Evolutionary conservation across 148 eudicot genomes (phyloP), one percentile per base, ranked within the genome.

Genomic region (Rhododendron henanense): DNA sequence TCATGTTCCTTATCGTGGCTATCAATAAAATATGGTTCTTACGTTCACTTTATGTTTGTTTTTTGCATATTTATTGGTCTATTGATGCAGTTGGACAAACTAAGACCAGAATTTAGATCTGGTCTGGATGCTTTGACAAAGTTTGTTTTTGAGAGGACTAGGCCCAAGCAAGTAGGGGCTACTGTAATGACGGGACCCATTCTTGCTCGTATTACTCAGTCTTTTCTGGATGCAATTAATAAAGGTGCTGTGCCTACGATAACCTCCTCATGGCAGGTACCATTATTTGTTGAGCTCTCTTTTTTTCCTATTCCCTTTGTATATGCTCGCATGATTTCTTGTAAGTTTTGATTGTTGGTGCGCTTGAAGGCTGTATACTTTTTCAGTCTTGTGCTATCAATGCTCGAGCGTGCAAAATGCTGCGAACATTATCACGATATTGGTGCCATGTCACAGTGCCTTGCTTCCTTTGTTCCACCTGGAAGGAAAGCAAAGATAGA

Each of bases 181-280:
- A 93, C 96, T 23, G 91, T 95, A 39, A 92, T 97, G 98, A 97
- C 96, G 39, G 99, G 99, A 75, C 98, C 99, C 19, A 90, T 97
- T 88, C 90, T 97, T 89, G 98, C 98, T 78, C 96, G 98, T 84
- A 88, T 97, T 25, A 94, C 98, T 33, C 98, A 94, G 81, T 95
- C 99, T 16, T 97, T 95, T 88, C 88, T 97, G 84, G 98, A 95
- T 90, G 99, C 98, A 48, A 86, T 97, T 84, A 97, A 97, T 83
- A 95, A 97, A 85, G 99, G 99, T 78, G 99, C 98, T 28, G 99
- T 97, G 89, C 99, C 99, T 15, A 95, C 98, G 45, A 95, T 97
- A 74, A 93, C 99, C 76, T 97, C 99, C 53, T 97, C 99, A 85
- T 97, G 99, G 99, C 95, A 97, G 99, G 99, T 94, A 67, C 88